These are phyloP conservation scores for Draba incana DNA, from an alignment of 345 rosid genomes.

Conservation along the genomic window DNA sequence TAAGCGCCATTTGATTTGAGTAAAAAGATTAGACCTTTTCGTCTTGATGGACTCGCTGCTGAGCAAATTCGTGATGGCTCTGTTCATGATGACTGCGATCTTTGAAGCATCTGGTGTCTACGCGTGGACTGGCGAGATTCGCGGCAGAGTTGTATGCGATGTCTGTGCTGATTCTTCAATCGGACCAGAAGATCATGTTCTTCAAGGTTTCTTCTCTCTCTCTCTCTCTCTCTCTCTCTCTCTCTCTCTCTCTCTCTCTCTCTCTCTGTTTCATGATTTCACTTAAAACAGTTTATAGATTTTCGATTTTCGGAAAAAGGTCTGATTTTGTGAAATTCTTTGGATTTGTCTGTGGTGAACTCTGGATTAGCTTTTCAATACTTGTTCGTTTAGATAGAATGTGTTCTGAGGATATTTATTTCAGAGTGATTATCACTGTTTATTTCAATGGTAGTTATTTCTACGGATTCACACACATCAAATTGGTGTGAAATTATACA, in stretches of 20 bases:
- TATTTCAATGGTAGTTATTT: background rate
- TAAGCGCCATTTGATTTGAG: background rate
- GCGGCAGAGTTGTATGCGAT: constrained; percentile 91
- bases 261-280: background rate
- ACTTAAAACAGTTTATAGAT: background rate
- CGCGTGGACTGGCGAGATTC: constrained; percentile 96
- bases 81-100: constrained; percentile 41
- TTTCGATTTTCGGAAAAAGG: background rate
- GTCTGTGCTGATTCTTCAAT: constrained; percentile 87
- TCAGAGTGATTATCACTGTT: background rate
- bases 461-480: constrained; percentile 16
- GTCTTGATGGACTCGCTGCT: constrained; percentile 49
- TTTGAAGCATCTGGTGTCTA: constrained; percentile 44
- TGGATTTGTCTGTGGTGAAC: constrained; percentile 5
- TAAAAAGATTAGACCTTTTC: constrained; percentile 14
- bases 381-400: background rate
- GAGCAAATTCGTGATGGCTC: constrained; percentile 44
- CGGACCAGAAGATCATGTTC: constrained; percentile 93
- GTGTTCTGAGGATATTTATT: background rate
- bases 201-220: constrained; percentile 57
- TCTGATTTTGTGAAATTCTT: constrained; percentile 9
- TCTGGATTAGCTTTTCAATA: background rate
- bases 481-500: constrained; percentile 3
- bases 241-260: constrained; percentile 3
- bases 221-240: background rate